Base-by-base conservation (phyloP, 108 stramenopile genomes). In the Conticribra guillardii region DNA sequence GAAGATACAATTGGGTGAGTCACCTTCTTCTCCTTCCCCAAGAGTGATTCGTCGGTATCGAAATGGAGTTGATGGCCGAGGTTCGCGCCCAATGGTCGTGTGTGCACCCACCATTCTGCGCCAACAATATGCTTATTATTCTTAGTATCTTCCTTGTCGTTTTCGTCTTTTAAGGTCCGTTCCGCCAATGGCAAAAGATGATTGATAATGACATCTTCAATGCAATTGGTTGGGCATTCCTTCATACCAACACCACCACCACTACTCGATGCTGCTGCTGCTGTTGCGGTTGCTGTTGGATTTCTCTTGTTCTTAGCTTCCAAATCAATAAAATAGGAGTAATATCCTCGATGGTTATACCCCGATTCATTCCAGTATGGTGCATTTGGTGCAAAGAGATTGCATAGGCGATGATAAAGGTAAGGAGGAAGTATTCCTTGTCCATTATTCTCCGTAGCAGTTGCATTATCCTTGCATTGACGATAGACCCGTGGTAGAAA, bases 41-140 rank as follows among this genome's bases (percentile, higher is more conserved):
- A 62, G 55, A 91, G 50, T 4, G 87, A 72, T 77, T 96, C 94
- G 47, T 96, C 94, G 17, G 94, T 96, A 69, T 96, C 94, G 74
- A 93, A 93, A 53, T 96, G 94, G 2, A 96, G 62, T 53, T 91
- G 87, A 68, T 96, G 94, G 5, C 94, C 94, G 17, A 96, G 80
- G 54, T 96, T 96, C 19, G 89, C 87, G 34, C 86, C 64, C 17
- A 90, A 68, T 5, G 90, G 89, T 16, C 94, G 82, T 8, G 87
- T 86, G 54, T 96, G 94, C 14, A 74, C 64, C 94, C 94, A 96
- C 90, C 91, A 96, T 58, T 96, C 94, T 4, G 73, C 83, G 45
- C 72, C 94, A 70, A 84, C 87, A 78, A 89, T 74, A 16, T 15
- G 64, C 9, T n/a, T 18, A 53, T 51, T 4, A 21, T 26, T 8